Conservation (phyloP, 306 rosid species). For the Hippophae rhamnoides region DNA sequence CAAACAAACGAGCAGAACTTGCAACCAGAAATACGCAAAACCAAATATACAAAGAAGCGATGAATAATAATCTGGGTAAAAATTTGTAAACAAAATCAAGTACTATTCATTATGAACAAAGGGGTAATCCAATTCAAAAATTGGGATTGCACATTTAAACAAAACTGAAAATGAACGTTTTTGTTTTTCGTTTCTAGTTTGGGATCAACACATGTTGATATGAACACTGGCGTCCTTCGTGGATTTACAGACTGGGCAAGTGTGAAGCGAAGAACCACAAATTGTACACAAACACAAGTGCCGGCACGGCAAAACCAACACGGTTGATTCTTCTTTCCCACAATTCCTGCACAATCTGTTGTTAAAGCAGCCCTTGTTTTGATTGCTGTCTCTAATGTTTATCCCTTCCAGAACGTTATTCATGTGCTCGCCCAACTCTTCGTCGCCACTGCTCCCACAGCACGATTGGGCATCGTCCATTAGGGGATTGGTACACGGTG, state of each 20-base stretch:
- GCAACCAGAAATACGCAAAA: no score
- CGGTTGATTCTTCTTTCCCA: slow-evolving; percentile 71
- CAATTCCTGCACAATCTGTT: slow-evolving; percentile 58
- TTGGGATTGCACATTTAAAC: no score
- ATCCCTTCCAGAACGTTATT: no score
- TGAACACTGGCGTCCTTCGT: slow-evolving; percentile 62
- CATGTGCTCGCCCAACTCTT: neutral
- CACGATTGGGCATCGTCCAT: slow-evolving; percentile 54
- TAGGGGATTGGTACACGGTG: neutral
- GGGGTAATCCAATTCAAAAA: no score
- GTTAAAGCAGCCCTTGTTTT: neutral
- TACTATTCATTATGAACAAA: no score
- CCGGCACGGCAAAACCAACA: slow-evolving; percentile 80
- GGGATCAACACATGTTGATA: slow-evolving; percentile 49
- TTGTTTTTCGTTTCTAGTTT: neutral
- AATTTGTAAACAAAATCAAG: no score
- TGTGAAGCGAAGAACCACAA: slow-evolving; percentile 61
- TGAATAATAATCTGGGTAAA: no score
- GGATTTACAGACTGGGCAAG: slow-evolving; percentile 89
- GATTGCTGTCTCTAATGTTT: no score
- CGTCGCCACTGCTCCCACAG: slow-evolving; percentile 47
- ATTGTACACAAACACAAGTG: slow-evolving; percentile 75
- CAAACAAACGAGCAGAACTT: no score
- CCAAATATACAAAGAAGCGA: no score
- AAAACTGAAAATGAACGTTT: neutral